A percentile compares a stretch with the other conserved stretches of the same genome.
phyloP scores from a whole-genome alignment of 352 stramenopile genomes.

The Phytophthora lateralis region DNA sequence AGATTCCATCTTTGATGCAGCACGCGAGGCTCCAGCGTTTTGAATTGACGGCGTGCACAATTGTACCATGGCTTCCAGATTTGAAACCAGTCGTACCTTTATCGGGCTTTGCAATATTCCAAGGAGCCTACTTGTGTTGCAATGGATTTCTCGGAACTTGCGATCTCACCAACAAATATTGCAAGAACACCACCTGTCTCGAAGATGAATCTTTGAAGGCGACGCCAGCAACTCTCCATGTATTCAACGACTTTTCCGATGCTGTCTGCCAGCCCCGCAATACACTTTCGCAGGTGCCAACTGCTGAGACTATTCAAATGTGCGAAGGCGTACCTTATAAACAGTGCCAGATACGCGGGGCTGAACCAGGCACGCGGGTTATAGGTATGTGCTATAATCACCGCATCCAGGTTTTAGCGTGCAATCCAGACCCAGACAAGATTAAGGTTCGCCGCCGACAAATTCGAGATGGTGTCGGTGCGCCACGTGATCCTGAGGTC shows the following conservation, averaged over 20 bases:
- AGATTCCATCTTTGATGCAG: slow-evolving; percentile 24
- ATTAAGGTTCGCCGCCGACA: slow-evolving; percentile 33
- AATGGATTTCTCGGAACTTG: slow-evolving; percentile 42
- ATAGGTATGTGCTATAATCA: slow-evolving; percentile 44
- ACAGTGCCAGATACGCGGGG: slow-evolving; percentile 24
- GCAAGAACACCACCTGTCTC: slow-evolving; percentile 21
- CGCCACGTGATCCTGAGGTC: slow-evolving; percentile 19
- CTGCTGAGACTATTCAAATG: slow-evolving; percentile 26
- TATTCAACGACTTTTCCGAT: slow-evolving; percentile 10
- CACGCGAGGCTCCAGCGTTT: slow-evolving; percentile 23
- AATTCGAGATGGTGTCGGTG: slow-evolving; percentile 24
- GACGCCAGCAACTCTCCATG: slow-evolving; percentile 8
- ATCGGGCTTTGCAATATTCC: slow-evolving; percentile 23
- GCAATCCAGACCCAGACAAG: slow-evolving; percentile 32
- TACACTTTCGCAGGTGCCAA: slow-evolving; percentile 24
- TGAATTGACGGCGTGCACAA: slow-evolving; percentile 17
- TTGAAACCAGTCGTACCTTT: slow-evolving; percentile 10
- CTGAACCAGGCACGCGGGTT: slow-evolving; percentile 1
- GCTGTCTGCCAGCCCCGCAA: slow-evolving; percentile 22
- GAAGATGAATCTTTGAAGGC: slow-evolving; percentile 4
- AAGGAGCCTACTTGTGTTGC: slow-evolving; percentile 36
- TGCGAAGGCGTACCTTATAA: slow-evolving; percentile 33
- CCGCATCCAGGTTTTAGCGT: slow-evolving; percentile 40
- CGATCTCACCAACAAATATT: slow-evolving; percentile 34
- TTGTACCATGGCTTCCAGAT: slow-evolving; percentile 21